phyloP scores from a whole-genome alignment of 2,329 filamentous ascomycete genomes.

The Fusarium subtropicale region DNA sequence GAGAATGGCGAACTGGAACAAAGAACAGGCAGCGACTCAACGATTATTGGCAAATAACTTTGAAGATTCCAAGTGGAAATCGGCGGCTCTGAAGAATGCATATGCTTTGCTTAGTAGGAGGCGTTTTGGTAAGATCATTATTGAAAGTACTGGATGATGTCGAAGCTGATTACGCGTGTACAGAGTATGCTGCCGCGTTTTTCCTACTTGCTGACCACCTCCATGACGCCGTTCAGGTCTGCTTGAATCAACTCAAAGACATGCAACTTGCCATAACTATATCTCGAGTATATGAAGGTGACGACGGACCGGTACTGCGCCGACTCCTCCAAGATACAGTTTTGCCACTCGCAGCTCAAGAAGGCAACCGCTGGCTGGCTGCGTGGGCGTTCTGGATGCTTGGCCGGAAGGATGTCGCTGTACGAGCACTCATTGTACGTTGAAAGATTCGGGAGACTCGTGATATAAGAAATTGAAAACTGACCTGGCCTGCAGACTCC shows the following conservation, averaged over 20 bases:
- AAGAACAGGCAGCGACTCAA: slow-evolving; percentile 84
- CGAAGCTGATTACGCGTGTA: slow-evolving; percentile 53
- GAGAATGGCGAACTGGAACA: slow-evolving; percentile 92
- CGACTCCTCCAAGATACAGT: slow-evolving; percentile 84
- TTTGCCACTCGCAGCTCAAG: slow-evolving; percentile 78
- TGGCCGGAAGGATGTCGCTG: slow-evolving; percentile 82
- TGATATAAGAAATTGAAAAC: background rate
- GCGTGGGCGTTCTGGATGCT: slow-evolving; percentile 98
- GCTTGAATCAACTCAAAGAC: slow-evolving; percentile 88
- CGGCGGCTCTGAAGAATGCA: slow-evolving; percentile 92
- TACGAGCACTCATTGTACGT: slow-evolving; percentile 82
- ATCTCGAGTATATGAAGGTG: slow-evolving; percentile 87
- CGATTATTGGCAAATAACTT: slow-evolving; percentile 92
- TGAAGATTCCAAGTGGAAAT: slow-evolving; percentile 85
- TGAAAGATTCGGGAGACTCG: background rate
- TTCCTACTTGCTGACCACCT: slow-evolving; percentile 90
- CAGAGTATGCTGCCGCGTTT: slow-evolving; percentile 94
- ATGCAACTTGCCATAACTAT: slow-evolving; percentile 91
- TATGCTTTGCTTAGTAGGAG: slow-evolving; percentile 93
- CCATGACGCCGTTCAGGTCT: slow-evolving; percentile 86
- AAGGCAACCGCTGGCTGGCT: slow-evolving; percentile 92
- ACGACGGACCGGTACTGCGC: slow-evolving; percentile 78
- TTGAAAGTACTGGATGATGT: background rate
- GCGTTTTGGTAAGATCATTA: slow-evolving; percentile 74
- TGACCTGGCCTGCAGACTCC: slow-evolving; percentile 68